phyloP scores from a whole-genome alignment of 1,139 yeast species.

The Hemisphaericaspora lyxosophila region DNA sequence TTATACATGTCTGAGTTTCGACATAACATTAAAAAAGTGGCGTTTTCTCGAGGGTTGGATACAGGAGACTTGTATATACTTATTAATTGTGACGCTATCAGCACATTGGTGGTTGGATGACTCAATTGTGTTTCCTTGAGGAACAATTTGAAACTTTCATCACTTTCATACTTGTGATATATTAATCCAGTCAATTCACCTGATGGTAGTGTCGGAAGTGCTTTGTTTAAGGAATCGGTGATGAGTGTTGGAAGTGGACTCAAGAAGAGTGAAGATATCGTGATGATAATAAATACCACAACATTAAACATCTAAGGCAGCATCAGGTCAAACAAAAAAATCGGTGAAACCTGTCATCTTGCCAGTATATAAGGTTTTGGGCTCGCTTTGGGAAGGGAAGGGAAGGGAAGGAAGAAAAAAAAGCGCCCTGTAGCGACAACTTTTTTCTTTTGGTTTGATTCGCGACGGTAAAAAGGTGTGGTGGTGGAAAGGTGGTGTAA shows the following conservation, averaged over 20 bases:
- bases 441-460: too few relatives aligned
- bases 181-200: neutral
- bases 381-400: too few relatives aligned
- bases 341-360: too few relatives aligned
- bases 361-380: too few relatives aligned
- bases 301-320: neutral
- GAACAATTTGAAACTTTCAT: neutral
- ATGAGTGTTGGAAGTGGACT: neutral
- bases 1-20: conserved; percentile 65
- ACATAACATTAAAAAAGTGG: conserved; percentile 73
- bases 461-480: too few relatives aligned
- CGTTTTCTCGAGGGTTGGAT: conserved; percentile 25
- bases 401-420: too few relatives aligned
- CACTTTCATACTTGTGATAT: conserved; percentile 1
- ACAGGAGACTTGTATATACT: conserved; percentile 6
- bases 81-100: neutral
- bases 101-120: neutral
- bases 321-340: too few relatives aligned
- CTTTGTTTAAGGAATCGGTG: neutral
- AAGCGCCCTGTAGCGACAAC: too few relatives aligned
- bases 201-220: neutral
- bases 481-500: too few relatives aligned
- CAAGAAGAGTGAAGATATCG: neutral
- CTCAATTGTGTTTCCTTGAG: neutral
- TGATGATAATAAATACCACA: neutral